These are phyloP conservation scores for Metschnikowia lochheadii DNA, from an alignment of 805 yeast genomes.

Conservation along the genomic window DNA sequence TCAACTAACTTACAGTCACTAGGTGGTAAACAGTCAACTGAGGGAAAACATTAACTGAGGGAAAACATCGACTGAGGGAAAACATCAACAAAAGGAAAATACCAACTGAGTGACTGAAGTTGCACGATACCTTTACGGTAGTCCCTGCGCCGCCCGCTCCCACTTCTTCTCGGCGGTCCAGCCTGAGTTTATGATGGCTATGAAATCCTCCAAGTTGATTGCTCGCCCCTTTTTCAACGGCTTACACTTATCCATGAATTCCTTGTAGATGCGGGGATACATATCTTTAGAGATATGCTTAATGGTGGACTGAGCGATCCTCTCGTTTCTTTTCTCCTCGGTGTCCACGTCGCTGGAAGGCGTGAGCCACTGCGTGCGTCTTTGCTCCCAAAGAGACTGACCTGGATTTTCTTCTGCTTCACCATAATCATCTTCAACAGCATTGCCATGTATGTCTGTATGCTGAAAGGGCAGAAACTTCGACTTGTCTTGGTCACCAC, in stretches of 20 bases:
- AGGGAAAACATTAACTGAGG: neutral
- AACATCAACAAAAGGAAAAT: neutral
- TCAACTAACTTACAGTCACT: no score
- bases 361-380: constrained; percentile 64
- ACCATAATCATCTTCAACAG: neutral
- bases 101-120: neutral
- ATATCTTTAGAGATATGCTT: constrained; percentile 45
- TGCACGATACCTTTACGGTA: constrained; percentile 7
- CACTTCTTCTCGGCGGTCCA: constrained; percentile 80
- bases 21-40: neutral
- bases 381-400: constrained; percentile 60
- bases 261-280: constrained; percentile 60
- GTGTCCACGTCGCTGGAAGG: constrained; percentile 27
- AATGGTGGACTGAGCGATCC: constrained; percentile 20
- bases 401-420: constrained; percentile 37
- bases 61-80: neutral
- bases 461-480: neutral
- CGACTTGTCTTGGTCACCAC: neutral
- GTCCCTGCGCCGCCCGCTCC: constrained; percentile 49
- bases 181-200: constrained; percentile 72
- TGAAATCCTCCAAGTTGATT: constrained; percentile 68
- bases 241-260: constrained; percentile 66
- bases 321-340: constrained; percentile 10
- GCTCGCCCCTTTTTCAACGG: constrained; percentile 55
- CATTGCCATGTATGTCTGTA: neutral